Percentiles rank a stretch among this genome's conserved stretches.
phyloP scores from a whole-genome alignment of 768 basidiomycete species.

The Leucogyrophana mollusca region DNA sequence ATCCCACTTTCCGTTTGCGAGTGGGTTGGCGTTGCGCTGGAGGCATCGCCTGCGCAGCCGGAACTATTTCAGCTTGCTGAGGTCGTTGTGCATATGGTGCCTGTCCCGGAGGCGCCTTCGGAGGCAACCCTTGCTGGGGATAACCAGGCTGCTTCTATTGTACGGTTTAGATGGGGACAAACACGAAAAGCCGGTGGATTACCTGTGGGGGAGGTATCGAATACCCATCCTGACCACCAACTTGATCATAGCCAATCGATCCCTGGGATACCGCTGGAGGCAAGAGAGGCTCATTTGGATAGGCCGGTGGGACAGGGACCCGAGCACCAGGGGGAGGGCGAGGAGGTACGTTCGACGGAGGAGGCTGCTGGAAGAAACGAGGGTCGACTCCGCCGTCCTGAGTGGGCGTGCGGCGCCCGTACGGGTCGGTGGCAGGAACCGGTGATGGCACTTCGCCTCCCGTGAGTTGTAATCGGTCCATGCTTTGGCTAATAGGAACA shows the following conservation, averaged over 20 bases:
- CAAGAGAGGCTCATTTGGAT: slow-evolving; percentile 30
- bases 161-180: slow-evolving; percentile 6
- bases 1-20: slow-evolving; percentile 82
- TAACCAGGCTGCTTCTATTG: slow-evolving; percentile 19
- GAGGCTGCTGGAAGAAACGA: slow-evolving; percentile 38
- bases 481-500: slow-evolving; percentile 30
- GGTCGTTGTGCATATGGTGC: slow-evolving; percentile 23
- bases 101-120: slow-evolving; percentile 18
- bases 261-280: slow-evolving; percentile 16
- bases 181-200: slow-evolving; percentile 1
- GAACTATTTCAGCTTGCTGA: slow-evolving; percentile 27
- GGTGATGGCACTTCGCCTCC: slow-evolving; percentile 35
- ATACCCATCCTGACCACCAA: slow-evolving; percentile 20
- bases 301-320: slow-evolving; percentile 33
- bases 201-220: slow-evolving; percentile 21
- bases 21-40: slow-evolving; percentile 41
- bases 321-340: slow-evolving; percentile 39
- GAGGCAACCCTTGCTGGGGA: slow-evolving; percentile 19
- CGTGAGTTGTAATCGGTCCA: slow-evolving; percentile 49
- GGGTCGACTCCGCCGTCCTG: slow-evolving; percentile 39
- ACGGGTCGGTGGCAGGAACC: slow-evolving; percentile 16
- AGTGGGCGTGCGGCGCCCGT: slow-evolving; percentile 22
- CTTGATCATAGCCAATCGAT: slow-evolving; percentile 23
- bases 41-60: slow-evolving; percentile 30
- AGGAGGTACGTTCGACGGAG: slow-evolving; percentile 29